A percentile compares a stretch with the other conserved stretches of the same genome.
phyloP scores from a whole-genome alignment of 805 yeast genomes.

The Schwanniomyces vanrijiae region DNA sequence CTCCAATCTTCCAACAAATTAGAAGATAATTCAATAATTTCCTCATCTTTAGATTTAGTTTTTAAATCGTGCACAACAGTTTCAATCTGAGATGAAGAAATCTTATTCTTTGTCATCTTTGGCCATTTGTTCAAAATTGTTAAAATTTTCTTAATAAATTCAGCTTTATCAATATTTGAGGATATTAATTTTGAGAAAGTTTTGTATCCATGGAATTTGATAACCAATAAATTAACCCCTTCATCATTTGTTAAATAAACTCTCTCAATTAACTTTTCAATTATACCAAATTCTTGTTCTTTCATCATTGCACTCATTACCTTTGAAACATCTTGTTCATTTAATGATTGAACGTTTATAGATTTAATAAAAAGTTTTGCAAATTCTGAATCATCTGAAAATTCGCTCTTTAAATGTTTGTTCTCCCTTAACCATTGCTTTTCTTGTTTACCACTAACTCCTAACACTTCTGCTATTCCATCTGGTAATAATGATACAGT shows the following conservation, averaged over 20 bases:
- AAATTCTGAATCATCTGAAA: constrained; percentile 55
- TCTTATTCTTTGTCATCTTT: constrained; percentile 70
- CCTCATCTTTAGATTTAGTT: constrained; percentile 18
- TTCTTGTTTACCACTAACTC: constrained; percentile 67
- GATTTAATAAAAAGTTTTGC: constrained; percentile 65
- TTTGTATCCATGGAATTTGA: constrained; percentile 84
- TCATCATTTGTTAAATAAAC: constrained; percentile 53
- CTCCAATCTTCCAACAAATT: constrained; percentile 68
- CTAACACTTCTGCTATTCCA: constrained; percentile 80
- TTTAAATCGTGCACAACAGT: constrained; percentile 50
- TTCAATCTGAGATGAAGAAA: constrained; percentile 73
- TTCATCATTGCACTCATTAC: constrained; percentile 83
- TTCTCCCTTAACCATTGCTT: constrained; percentile 65
- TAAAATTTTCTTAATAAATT: constrained; percentile 49
- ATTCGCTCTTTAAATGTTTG: constrained; percentile 52
- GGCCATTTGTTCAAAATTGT: constrained; percentile 55
- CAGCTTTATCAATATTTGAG: constrained; percentile 22
- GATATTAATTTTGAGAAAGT: constrained; percentile 65
- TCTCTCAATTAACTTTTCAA: constrained; percentile 66
- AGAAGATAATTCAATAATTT: constrained; percentile 36
- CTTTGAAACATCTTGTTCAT: constrained; percentile 63
- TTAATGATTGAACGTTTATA: constrained; percentile 52
- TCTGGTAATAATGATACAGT: constrained; percentile 84
- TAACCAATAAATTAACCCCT: constrained; percentile 55
- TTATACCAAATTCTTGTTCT: constrained; percentile 64